phyloP scores from a whole-genome alignment of 2,329 filamentous ascomycete genomes.

The Cadophora luteo-olivacea region DNA sequence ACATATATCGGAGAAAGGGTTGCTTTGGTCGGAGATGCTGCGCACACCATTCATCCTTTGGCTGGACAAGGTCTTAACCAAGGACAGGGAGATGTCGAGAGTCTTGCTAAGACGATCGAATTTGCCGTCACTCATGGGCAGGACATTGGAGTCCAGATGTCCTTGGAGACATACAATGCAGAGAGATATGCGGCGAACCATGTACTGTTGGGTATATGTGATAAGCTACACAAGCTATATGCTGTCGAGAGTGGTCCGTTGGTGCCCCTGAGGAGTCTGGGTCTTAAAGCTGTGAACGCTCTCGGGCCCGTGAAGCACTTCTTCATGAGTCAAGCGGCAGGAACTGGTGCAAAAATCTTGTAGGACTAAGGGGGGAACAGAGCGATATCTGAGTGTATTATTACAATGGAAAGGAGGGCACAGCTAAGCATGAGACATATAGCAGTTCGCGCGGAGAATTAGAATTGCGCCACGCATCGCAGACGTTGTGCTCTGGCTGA shows the following conservation, averaged over 20 bases:
- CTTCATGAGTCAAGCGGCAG: slow-evolving; percentile 78
- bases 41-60: slow-evolving; percentile 93
- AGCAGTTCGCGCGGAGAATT: slow-evolving; percentile 20
- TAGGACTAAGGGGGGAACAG: slow-evolving; percentile 23
- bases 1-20: slow-evolving; percentile 91
- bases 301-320: slow-evolving; percentile 80
- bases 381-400: slow-evolving; percentile 23
- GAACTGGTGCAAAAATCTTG: slow-evolving; percentile 57
- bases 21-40: slow-evolving; percentile 91
- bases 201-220: slow-evolving; percentile 77
- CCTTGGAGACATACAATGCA: slow-evolving; percentile 80
- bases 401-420: slow-evolving; percentile 10
- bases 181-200: slow-evolving; percentile 87
- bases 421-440: slow-evolving; percentile 16
- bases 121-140: slow-evolving; percentile 82
- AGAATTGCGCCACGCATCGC: slow-evolving; percentile 6
- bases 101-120: slow-evolving; percentile 75
- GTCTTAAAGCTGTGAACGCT: slow-evolving; percentile 77
- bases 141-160: slow-evolving; percentile 81
- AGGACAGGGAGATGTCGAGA: slow-evolving; percentile 86
- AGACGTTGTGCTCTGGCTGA: slow-evolving; percentile 10
- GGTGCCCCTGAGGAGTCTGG: slow-evolving; percentile 79
- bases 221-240: slow-evolving; percentile 93
- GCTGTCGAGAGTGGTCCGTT: slow-evolving; percentile 80
- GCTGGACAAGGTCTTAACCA: slow-evolving; percentile 95